Base-by-base conservation (phyloP, 2,329 filamentous ascomycete species). In the Cercospora sp. region DNA sequence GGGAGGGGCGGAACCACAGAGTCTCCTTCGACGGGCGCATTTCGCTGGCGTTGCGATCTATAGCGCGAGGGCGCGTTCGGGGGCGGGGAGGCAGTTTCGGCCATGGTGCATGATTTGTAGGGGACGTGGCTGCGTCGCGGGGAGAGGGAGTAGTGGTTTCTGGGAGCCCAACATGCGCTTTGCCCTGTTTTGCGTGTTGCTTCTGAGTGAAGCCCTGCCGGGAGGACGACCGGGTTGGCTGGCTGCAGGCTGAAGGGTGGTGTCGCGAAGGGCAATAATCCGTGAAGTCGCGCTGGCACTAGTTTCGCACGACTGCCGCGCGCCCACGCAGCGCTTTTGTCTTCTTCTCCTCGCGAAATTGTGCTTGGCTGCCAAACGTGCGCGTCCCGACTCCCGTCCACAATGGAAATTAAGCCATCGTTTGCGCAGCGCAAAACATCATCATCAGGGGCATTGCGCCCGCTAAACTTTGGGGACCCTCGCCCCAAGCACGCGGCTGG, bases 81-180 rank as follows among this genome's bases (percentile, higher is more conserved):
- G 23, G 70, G 36, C 53, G 51, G 62, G 16, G 63, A 63, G 18
- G 18, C 53, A 8, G 30, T 13, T 23, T 68, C 68, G 36, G 66
- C 67, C 71, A 73, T 73, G 63, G 36, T 70, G 67, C 69, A 72
- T 72, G 60, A 13, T 69, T 28, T 58, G 55, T n/a, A 20, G 55
- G 10, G 26, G 55, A 30, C 10, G 28, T 33, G 55, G 55, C 13
- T 18, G 57, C 57, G 30, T 36, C n/a, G 57, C 57, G 33, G 33
- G 57, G 28, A 60, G 28, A 31, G 16, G 30, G 57, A 39, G 7
- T 1, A 3, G 57, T 60, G 18, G 9, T 58, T 0, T 51, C 6
- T 13, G 45, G 0, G 2, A 51, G 18, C 12, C 45, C 20, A 18
- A 23, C 53, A 28, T 57, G 53, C 13, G 53, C 53, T 20, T 10